Percentiles rank a stretch among this genome's conserved stretches.
These are phyloP conservation scores for Pezicula carpinea DNA, from an alignment of 2,329 filamentous ascomycete genomes.

Conservation along the genomic window DNA sequence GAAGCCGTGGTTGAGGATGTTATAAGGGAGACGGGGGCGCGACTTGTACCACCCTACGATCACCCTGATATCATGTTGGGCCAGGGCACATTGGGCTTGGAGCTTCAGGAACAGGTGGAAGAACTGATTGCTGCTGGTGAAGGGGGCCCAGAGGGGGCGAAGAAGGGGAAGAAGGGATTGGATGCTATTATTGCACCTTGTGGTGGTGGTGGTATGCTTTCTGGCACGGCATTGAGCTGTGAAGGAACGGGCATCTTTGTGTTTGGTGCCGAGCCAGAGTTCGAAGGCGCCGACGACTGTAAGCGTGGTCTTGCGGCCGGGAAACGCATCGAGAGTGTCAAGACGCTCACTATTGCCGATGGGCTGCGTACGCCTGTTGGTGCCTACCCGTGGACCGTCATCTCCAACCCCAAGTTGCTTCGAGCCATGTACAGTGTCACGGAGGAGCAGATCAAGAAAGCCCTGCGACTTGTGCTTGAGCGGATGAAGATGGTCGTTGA, in stretches of 20 bases:
- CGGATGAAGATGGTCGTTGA: constrained; percentile 88
- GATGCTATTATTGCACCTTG: constrained; percentile 77
- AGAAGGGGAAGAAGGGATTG: constrained; percentile 36
- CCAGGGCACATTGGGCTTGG: constrained; percentile 84
- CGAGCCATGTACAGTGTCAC: constrained; percentile 65
- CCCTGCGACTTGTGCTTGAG: constrained; percentile 77
- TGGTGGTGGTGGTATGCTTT: constrained; percentile 84
- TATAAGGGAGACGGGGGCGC: constrained; percentile 66
- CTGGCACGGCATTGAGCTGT: constrained; percentile 74
- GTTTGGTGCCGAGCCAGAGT: constrained; percentile 82
- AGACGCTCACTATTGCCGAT: constrained; percentile 79
- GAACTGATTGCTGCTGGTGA: constrained; percentile 40
- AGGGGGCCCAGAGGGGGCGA: constrained; percentile 10
- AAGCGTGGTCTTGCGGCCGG: constrained; percentile 64
- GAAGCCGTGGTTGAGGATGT: constrained; percentile 72
- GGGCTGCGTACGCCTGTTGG: constrained; percentile 83
- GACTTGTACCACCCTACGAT: constrained; percentile 85
- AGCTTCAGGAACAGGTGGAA: constrained; percentile 70
- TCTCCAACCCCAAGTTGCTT: constrained; percentile 68
- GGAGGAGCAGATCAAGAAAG: constrained; percentile 75
- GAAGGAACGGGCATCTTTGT: constrained; percentile 68
- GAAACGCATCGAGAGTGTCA: constrained; percentile 61
- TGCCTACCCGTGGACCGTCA: constrained; percentile 68
- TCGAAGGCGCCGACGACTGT: constrained; percentile 80
- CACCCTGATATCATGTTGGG: constrained; percentile 89